Evolutionary conservation across 208 protist genomes (phyloP), one percentile per base, ranked within the genome.

Genomic region (Crithidia thermophila): DNA sequence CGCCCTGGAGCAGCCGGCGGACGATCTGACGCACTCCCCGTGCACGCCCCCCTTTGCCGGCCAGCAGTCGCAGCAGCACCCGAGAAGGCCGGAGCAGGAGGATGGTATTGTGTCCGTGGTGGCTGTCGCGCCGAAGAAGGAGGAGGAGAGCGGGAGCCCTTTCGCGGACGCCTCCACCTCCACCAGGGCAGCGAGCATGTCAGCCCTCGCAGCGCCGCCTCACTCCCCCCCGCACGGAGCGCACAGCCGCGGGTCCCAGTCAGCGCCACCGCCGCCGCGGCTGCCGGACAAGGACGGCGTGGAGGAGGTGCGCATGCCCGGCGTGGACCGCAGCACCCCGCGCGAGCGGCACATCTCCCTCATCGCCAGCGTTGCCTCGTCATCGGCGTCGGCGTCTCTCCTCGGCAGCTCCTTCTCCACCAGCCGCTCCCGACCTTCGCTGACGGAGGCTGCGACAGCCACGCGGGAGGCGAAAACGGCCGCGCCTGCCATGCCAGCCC

Each of bases 251-350:
- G 34, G 1, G 27, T 39, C 28, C 4, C 50, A 25, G 20, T 30
- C 58, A 7, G 43, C 31, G 3, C 58, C 13, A 16, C 67, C 39
- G 27, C 40, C 28, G 6, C 42, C 1, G 10, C 52, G 11, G 0
- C 6, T 43, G 18, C 31, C 14, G 34, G 11, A 27, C 7, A 4
- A 11, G n/a, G 34, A 14, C 1, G 51, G 2, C 13, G 23, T 4
- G 18, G 52, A 43, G 20, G 36, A 65, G 69, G 13, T 21, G n/a
- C 37, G 4, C 2, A 59, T 68, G 69, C 25, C 61, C 9, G 34
- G 43, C 28, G 55, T 69, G 23, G 59, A 67, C 11, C 40, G 37
- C 51, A 27, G 51, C 33, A 7, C 5, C 8, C n/a, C 49, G 21
- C 59, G 51, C 25, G 30, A 45, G 37, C 42, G 52, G 6, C 20